Percentiles rank a stretch among this genome's conserved stretches.
phyloP scores from a whole-genome alignment of 2,329 filamentous ascomycete genomes.

The Claviceps capensis region DNA sequence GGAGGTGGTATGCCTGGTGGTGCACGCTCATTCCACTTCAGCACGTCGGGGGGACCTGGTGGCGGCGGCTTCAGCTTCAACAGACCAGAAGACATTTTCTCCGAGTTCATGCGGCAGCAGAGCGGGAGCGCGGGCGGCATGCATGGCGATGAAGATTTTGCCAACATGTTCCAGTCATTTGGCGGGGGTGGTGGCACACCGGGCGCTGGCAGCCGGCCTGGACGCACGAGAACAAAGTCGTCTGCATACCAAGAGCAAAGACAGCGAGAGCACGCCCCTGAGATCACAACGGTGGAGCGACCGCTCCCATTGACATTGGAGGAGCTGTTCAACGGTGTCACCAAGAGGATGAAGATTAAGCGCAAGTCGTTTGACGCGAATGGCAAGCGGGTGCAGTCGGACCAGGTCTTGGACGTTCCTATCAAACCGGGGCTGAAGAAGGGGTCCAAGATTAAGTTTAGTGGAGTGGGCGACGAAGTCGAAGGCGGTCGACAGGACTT shows the following conservation, averaged over 20 bases:
- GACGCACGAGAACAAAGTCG: conserved; percentile 29
- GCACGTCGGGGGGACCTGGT: conserved; percentile 35
- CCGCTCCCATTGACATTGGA: conserved; percentile 70
- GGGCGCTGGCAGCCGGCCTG: conserved; percentile 22
- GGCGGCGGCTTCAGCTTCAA: conserved; percentile 65
- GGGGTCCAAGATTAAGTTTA: conserved; percentile 96
- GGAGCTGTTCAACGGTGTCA: conserved; percentile 73
- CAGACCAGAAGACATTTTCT: conserved; percentile 72
- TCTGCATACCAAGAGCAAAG: conserved; percentile 22
- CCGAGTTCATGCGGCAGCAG: conserved; percentile 56
- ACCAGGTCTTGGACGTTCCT: conserved; percentile 84
- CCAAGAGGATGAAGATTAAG: conserved; percentile 98
- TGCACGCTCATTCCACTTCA: conserved; percentile 50
- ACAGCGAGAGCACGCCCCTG: conserved; percentile 43
- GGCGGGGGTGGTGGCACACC: conserved; percentile 19
- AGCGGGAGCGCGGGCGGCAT: conserved; percentile 21
- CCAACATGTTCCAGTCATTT: conserved; percentile 42
- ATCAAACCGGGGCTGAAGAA: conserved; percentile 95
- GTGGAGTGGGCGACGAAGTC: conserved; percentile 93
- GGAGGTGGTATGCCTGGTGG: conserved; percentile 31
- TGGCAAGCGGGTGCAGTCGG: conserved; percentile 73
- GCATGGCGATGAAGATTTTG: conserved; percentile 30
- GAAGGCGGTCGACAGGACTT: conserved; percentile 92
- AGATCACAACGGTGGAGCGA: conserved; percentile 83
- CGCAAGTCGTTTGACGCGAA: conserved; percentile 82